Percentiles rank a stretch among this genome's conserved stretches.
These are phyloP conservation scores for Lachnellula cervina DNA, from an alignment of 2,329 filamentous ascomycete genomes.

Conservation along the genomic window DNA sequence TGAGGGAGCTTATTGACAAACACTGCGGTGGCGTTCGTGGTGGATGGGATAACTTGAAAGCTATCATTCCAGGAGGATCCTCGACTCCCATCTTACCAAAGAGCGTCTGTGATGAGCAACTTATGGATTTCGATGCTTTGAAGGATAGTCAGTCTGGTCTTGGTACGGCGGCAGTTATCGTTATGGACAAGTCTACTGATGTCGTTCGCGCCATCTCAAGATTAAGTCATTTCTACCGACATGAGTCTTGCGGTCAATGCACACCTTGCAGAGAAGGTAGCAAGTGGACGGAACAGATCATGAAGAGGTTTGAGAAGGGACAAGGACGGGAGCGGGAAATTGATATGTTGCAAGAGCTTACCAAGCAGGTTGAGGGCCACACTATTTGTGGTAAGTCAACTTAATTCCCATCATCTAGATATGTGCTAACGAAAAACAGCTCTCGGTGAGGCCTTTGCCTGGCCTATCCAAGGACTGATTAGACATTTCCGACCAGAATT, in stretches of 20 bases:
- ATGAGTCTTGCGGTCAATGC: slow-evolving; percentile 97
- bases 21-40: slow-evolving; percentile 96
- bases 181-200: slow-evolving; percentile 98
- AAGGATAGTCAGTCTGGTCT: slow-evolving; percentile 98
- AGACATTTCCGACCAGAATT: slow-evolving; percentile 96
- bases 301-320: slow-evolving; percentile 91
- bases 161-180: slow-evolving; percentile 94
- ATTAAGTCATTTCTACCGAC: slow-evolving; percentile 94
- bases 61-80: slow-evolving; percentile 91
- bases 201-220: slow-evolving; percentile 91
- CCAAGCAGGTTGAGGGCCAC: slow-evolving; percentile 98
- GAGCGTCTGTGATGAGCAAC: slow-evolving; percentile 81
- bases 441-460: slow-evolving; percentile 94
- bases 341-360: slow-evolving; percentile 98
- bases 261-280: slow-evolving; percentile 98
- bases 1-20: slow-evolving; percentile 94
- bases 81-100: slow-evolving; percentile 95
- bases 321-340: slow-evolving; percentile 87
- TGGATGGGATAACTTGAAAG: slow-evolving; percentile 96
- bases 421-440: slow-evolving; percentile 41
- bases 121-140: slow-evolving; percentile 98
- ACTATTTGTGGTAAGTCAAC: slow-evolving; percentile 80
- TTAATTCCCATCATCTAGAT: background rate
- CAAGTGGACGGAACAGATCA: slow-evolving; percentile 99
- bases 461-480: slow-evolving; percentile 97